These are phyloP conservation scores for Mentha longifolia DNA, from an alignment of 257 asterid genomes.

Conservation along the genomic window DNA sequence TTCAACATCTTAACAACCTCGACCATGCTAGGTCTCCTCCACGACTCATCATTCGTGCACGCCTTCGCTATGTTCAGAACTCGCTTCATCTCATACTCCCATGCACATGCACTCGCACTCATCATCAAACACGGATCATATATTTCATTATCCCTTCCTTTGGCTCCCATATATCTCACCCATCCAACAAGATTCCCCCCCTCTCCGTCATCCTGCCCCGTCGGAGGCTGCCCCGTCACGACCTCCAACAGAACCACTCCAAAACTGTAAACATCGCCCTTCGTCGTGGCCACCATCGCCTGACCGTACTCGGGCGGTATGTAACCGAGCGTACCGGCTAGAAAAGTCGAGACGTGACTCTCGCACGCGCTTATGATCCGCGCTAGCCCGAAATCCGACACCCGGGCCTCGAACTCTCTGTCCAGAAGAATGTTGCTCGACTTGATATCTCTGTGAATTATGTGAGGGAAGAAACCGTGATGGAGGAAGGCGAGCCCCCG, in stretches of 20 bases:
- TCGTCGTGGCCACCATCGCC: conserved; percentile 76
- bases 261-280: conserved; percentile 82
- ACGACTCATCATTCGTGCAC: conserved; percentile 76
- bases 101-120: conserved; percentile 9
- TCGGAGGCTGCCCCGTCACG: conserved; percentile 69
- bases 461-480: conserved; percentile 79
- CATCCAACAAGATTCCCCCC: conserved; percentile 94
- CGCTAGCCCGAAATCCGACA: conserved; percentile 84
- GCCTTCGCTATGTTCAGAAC: conserved; percentile 63
- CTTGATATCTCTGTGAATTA: no score
- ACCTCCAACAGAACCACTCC: conserved; percentile 89
- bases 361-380: conserved; percentile 82
- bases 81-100: conserved; percentile 53
- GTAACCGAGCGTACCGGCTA: conserved; percentile 82
- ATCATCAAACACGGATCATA: conserved; percentile 42
- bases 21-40: conserved; percentile 76
- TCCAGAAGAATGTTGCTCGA: conserved; percentile 75
- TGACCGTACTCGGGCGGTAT: conserved; percentile 90
- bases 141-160: conserved; percentile 49
- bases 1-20: conserved; percentile 68
- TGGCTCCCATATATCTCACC: conserved; percentile 68
- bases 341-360: conserved; percentile 72
- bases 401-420: conserved; percentile 57
- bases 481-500: conserved; percentile 76
- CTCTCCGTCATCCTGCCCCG: conserved; percentile 76